Evolutionary conservation across 73 alveolate genomes (phyloP).

Genomic region (Effrenium voratum): DNA sequence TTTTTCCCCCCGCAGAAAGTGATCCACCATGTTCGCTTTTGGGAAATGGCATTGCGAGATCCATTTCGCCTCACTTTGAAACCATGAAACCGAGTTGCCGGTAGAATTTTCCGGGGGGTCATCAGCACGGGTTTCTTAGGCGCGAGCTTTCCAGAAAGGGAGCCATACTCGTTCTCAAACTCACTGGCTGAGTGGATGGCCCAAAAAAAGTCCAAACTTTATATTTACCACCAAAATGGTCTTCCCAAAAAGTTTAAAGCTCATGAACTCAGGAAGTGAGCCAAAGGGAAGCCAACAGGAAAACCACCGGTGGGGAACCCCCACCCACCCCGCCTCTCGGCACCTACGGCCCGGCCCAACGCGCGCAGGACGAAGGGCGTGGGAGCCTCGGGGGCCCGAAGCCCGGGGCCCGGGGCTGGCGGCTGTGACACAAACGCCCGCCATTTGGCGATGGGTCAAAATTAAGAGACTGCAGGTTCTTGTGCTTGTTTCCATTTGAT

Average conservation of each 20-base stretch:
- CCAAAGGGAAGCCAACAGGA: neutral
- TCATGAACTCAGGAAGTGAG: neutral
- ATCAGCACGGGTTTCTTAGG: no score
- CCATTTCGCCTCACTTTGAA: no score
- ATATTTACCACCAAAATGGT: neutral
- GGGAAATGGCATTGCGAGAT: no score
- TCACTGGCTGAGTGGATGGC: neutral
- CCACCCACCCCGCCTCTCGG: neutral
- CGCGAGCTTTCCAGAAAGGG: neutral
- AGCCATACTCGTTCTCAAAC: neutral
- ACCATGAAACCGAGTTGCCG: no score
- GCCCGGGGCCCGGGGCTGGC: neutral
- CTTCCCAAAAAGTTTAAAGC: neutral
- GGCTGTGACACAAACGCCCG: neutral
- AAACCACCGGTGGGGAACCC: neutral
- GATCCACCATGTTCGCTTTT: no score
- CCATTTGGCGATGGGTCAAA: neutral
- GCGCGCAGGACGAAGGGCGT: constrained; percentile 5
- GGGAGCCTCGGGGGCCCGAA: constrained; percentile 4
- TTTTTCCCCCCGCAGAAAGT: no score
- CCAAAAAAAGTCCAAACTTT: neutral
- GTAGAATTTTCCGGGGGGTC: no score
- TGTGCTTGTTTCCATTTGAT: no score
- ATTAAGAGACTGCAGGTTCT: neutral
- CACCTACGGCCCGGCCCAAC: constrained; percentile 26